Percentiles rank a stretch among this genome's conserved stretches.
These are phyloP conservation scores for Acanthamoeba divionensis DNA, from an alignment of 208 protist species.

Conservation along the genomic window DNA sequence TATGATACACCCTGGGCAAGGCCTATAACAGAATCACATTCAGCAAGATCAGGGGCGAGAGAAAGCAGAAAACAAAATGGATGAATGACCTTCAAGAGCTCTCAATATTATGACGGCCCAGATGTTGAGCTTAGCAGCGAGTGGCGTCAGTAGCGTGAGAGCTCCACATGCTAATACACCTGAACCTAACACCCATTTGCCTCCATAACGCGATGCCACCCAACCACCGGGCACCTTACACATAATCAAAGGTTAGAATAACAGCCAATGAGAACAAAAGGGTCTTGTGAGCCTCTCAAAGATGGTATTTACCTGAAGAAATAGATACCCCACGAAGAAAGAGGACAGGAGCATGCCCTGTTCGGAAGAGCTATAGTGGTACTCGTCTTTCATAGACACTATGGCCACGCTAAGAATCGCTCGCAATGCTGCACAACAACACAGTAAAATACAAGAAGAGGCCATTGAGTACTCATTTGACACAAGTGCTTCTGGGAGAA, in stretches of 20 bases:
- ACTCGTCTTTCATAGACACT: conserved; percentile 41
- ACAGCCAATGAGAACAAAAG: neutral
- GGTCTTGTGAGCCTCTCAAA: neutral
- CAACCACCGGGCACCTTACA: conserved; percentile 6
- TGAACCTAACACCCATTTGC: neutral
- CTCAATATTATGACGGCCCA: neutral
- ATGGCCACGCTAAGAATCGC: conserved; percentile 35
- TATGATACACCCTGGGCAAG: conserved; percentile 24
- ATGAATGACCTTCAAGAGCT: neutral
- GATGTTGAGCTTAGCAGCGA: neutral
- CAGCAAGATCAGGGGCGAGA: neutral
- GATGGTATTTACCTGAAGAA: neutral
- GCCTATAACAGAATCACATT: neutral
- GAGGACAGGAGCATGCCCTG: conserved; percentile 2
- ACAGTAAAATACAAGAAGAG: neutral
- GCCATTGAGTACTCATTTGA: too few relatives aligned
- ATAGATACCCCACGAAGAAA: conserved; percentile 40
- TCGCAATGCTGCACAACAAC: neutral
- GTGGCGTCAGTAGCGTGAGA: conserved; percentile 12
- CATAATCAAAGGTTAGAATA: neutral
- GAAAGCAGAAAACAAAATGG: neutral
- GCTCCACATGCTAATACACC: neutral
- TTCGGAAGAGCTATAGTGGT: neutral
- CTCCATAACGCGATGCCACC: neutral
- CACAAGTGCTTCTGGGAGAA: too few relatives aligned